Evolutionary conservation across 2,329 filamentous ascomycete genomes (phyloP), one percentile per base, ranked within the genome.

Genomic region (Cytospora schulzeri): DNA sequence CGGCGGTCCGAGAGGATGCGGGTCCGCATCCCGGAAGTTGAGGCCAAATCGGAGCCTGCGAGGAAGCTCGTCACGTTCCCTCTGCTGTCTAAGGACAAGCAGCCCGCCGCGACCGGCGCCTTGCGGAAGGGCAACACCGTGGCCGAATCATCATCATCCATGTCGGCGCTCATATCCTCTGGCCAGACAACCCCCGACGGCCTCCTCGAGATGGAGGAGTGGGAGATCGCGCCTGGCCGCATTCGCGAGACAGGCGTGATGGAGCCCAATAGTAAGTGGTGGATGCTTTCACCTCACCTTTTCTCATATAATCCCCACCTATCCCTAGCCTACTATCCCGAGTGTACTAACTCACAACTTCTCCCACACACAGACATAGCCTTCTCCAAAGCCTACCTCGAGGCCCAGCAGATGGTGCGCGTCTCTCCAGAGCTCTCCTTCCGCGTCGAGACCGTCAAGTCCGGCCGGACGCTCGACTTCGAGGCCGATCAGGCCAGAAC

Each of bases 201-300:
- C 1, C 54, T 68, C 2, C 69, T 76, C 9, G 74, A 76, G 59
- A 76, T 76, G 74, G 75, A 77, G 61, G 71, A 73, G 14, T 77
- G 76, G 76, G 75, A 77, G 58, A 38, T 77, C 1, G 75, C 74
- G 1, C 76, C 76, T 0, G 76, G 76, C 3, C 70, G 73, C 4
- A 67, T 77, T 38, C 66, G 66, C 4, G 68, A 68, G n/a, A 31
- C 57, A 5, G 24, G 51, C 6, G 57, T n/a, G 2, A 50, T 55
- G 0, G 59, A 58, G 2, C 22, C 57, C 1, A 64, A 72, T 22
- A 71, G 73, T 72, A 69, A 64, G 69, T 66, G n/a, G 19, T 14
- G n/a, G 1, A 26, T n/a, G 17, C 19, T 11, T 24, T 14, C n/a
- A 48, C 2, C 15, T n/a, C 29, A 9, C 53, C 35, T 2, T 53